These are phyloP conservation scores for Botrytis fragariae DNA, from an alignment of 2,329 filamentous ascomycete genomes.

Conservation along the genomic window DNA sequence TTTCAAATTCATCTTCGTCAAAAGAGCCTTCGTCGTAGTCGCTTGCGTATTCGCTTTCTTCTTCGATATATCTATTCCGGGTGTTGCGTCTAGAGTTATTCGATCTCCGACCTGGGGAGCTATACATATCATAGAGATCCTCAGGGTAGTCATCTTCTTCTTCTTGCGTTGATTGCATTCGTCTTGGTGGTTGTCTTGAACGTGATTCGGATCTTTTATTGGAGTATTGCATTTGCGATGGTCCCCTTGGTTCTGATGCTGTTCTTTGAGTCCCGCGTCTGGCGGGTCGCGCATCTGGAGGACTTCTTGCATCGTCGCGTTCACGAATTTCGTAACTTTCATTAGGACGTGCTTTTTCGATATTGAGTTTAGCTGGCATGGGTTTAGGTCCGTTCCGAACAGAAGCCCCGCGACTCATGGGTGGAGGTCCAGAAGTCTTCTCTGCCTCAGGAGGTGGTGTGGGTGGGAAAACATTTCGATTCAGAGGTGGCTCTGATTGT, in stretches of 20 bases:
- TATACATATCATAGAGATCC: slow-evolving; percentile 65
- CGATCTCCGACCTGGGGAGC: slow-evolving; percentile 39
- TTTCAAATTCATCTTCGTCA: slow-evolving; percentile 78
- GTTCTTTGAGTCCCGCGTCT: slow-evolving; percentile 47
- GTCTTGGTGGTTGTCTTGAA: slow-evolving; percentile 22
- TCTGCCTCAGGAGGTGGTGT: slow-evolving; percentile 95
- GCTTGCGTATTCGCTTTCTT: slow-evolving; percentile 74
- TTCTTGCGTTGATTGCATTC: slow-evolving; percentile 41
- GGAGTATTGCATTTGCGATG: slow-evolving; percentile 39
- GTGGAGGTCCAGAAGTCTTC: slow-evolving; percentile 44
- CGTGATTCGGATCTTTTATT: slow-evolving; percentile 35
- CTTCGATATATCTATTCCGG: slow-evolving; percentile 67
- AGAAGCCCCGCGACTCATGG: slow-evolving; percentile 55
- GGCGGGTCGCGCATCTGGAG: slow-evolving; percentile 34
- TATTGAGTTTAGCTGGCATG: slow-evolving; percentile 61
- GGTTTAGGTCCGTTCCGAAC: slow-evolving; percentile 61
- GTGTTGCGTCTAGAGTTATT: slow-evolving; percentile 41
- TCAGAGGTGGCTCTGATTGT: slow-evolving; percentile 78
- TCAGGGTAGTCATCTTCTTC: slow-evolving; percentile 63
- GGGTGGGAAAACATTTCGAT: slow-evolving; percentile 86
- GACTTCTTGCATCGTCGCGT: slow-evolving; percentile 35
- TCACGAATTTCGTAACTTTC: slow-evolving; percentile 40
- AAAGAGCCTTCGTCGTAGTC: slow-evolving; percentile 68
- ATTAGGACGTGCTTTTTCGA: slow-evolving; percentile 53
- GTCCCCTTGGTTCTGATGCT: slow-evolving; percentile 51